A percentile compares a stretch with the other conserved stretches of the same genome.
These are phyloP conservation scores for Zygotorulaspora danielsina DNA, from an alignment of 805 yeast species.

Conservation along the genomic window DNA sequence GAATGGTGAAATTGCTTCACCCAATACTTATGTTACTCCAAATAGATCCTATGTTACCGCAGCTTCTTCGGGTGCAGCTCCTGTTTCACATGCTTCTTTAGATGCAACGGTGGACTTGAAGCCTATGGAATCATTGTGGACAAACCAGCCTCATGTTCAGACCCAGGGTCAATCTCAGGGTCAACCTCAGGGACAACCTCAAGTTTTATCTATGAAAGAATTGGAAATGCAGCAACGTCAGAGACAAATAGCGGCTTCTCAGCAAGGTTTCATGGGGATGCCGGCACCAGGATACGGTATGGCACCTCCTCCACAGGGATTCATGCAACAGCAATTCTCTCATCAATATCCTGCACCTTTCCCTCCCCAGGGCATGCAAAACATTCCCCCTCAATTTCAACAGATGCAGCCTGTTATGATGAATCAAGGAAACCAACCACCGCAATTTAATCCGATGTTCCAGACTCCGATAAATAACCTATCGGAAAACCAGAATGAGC, in stretches of 20 bases:
- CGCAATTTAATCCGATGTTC: conserved; percentile 8
- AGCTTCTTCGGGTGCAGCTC: conserved; percentile 37
- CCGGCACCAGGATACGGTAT: conserved; percentile 30
- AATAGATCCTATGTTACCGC: conserved; percentile 29
- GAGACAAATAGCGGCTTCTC: conserved; percentile 25
- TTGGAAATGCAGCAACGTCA: conserved; percentile 59
- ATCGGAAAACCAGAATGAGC: conserved; percentile 1
- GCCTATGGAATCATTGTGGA: conserved; percentile 73
- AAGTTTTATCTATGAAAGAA: conserved; percentile 69
- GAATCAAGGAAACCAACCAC: conserved; percentile 12
- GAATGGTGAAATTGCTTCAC: conserved; percentile 36
- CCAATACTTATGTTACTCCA: conserved; percentile 36
- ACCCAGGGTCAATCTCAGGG: conserved; percentile 4
- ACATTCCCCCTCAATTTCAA: conserved; percentile 22
- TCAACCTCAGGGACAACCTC: conserved; percentile 15
- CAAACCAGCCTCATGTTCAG: conserved; percentile 20
- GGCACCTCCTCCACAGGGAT: conserved; percentile 27
- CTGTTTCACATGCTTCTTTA: conserved; percentile 10
- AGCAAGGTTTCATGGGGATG: conserved; percentile 26
- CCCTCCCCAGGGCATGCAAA: conserved; percentile 13
- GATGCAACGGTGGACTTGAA: conserved; percentile 39
- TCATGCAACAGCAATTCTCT: conserved; percentile 24
- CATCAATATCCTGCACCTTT: conserved; percentile 19
- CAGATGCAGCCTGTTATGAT: conserved; percentile 16
- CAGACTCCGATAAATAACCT: conserved; percentile 4